Conservation (phyloP, 805 yeast genomes). For the Candida silvatica region DNA sequence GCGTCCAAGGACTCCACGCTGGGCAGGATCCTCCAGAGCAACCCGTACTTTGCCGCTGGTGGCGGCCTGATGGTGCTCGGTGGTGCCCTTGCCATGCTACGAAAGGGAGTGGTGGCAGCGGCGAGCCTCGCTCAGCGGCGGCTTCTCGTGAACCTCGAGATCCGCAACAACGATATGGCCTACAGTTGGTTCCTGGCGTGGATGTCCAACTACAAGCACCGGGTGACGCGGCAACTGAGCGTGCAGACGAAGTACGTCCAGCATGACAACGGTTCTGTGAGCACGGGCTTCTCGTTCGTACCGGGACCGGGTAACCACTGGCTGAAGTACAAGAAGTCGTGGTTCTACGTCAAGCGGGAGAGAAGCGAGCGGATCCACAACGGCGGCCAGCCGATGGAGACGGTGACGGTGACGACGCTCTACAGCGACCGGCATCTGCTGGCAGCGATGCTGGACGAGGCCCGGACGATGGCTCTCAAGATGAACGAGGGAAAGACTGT, state of each 20-base stretch:
- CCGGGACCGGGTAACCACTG: conserved; percentile 98
- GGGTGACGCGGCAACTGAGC: conserved; percentile 75
- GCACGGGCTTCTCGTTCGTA: conserved; percentile 81
- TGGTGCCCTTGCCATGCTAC: conserved; percentile 72
- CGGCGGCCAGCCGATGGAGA: conserved; percentile 91
- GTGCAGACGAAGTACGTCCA: conserved; percentile 83
- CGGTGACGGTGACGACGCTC: conserved; percentile 86
- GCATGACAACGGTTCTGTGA: conserved; percentile 87
- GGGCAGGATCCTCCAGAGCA: conserved; percentile 36
- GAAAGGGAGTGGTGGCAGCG: conserved; percentile 56
- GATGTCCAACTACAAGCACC: conserved; percentile 79
- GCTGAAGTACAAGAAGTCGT: conserved; percentile 78
- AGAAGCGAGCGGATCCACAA: conserved; percentile 85
- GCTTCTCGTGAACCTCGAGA: conserved; percentile 84
- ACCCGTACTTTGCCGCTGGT: conserved; percentile 98
- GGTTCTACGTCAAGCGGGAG: conserved; percentile 81
- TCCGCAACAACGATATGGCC: conserved; percentile 87
- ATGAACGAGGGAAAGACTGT: conserved; percentile 92
- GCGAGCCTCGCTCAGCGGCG: conserved; percentile 71
- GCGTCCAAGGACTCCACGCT: conserved; percentile 3
- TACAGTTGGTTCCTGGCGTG: conserved; percentile 93
- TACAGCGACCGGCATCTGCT: conserved; percentile 73
- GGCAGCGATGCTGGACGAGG: conserved; percentile 62
- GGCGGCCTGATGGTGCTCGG: conserved; percentile 96
- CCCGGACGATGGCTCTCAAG: conserved; percentile 72